A percentile compares a stretch with the other conserved stretches of the same genome.
These are phyloP conservation scores for Phytopythium oedochilum DNA, from an alignment of 352 stramenopile genomes.

Conservation along the genomic window DNA sequence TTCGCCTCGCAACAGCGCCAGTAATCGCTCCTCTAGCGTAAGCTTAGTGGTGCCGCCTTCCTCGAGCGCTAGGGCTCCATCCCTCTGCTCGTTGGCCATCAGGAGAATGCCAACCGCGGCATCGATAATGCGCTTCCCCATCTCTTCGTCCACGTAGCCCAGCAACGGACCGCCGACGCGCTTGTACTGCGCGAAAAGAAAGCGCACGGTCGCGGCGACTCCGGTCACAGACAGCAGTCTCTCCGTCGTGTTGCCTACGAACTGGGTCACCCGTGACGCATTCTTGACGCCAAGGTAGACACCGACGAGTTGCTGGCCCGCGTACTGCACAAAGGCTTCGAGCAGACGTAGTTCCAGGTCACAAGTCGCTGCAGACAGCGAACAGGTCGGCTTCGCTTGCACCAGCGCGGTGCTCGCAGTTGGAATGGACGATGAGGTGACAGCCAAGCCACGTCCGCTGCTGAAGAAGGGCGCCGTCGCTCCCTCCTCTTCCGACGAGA, in stretches of 20 bases:
- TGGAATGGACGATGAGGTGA: neutral
- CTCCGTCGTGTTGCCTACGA: conserved; percentile 47
- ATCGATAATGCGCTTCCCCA: conserved; percentile 55
- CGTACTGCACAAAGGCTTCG: conserved; percentile 42
- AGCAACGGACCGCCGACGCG: conserved; percentile 43
- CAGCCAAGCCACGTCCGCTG: neutral
- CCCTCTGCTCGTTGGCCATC: conserved; percentile 31
- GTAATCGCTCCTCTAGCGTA: conserved; percentile 50
- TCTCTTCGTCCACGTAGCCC: conserved; percentile 50
- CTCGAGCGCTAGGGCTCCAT: conserved; percentile 19
- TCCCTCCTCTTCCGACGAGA: conserved; percentile 5
- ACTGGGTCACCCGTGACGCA: conserved; percentile 37
- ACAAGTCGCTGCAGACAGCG: conserved; percentile 8
- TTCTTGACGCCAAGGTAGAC: conserved; percentile 51
- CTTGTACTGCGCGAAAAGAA: conserved; percentile 60
- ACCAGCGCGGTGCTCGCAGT: neutral
- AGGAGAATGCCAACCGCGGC: conserved; percentile 46
- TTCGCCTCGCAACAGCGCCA: conserved; percentile 41
- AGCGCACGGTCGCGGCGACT: conserved; percentile 25
- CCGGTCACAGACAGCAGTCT: conserved; percentile 34
- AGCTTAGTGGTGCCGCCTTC: conserved; percentile 19
- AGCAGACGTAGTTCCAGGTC: conserved; percentile 62
- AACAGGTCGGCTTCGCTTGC: neutral
- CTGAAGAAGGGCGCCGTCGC: conserved; percentile 2
- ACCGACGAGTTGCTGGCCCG: conserved; percentile 25